These are phyloP conservation scores for Claviceps fusiformis DNA, from an alignment of 2,329 filamentous ascomycete genomes.

Conservation along the genomic window DNA sequence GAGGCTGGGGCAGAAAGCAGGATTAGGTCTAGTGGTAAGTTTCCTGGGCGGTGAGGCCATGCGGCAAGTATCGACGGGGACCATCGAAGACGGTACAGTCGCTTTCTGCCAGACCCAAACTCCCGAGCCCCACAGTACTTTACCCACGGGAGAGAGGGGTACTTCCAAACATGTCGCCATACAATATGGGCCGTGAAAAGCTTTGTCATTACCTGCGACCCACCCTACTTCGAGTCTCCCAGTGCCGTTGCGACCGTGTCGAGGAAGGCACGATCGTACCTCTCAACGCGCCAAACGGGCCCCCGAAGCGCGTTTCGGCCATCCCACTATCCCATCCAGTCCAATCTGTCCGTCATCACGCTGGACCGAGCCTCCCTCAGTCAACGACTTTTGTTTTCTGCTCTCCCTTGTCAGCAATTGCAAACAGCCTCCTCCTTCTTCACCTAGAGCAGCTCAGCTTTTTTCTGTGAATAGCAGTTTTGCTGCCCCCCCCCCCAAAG, in stretches of 20 bases:
- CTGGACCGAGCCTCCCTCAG: background rate
- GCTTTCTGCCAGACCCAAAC: background rate
- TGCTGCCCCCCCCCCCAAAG: background rate
- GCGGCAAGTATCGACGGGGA: too few relatives aligned
- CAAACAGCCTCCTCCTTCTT: background rate
- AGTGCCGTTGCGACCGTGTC: background rate
- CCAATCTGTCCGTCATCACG: background rate
- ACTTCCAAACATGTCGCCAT: background rate
- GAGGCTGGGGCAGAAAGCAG: constrained; percentile 9
- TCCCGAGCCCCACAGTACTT: background rate
- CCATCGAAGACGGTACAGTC: background rate
- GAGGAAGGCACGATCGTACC: constrained; percentile 7
- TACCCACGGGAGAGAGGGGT: background rate
- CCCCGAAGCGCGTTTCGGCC: constrained; percentile 16
- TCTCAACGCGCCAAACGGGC: constrained; percentile 17
- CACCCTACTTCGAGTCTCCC: background rate
- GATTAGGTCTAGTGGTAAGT: constrained; percentile 4
- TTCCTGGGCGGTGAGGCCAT: constrained; percentile 7
- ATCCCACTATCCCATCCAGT: background rate
- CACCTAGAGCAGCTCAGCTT: background rate
- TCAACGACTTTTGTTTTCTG: background rate
- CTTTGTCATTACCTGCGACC: background rate
- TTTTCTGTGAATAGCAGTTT: background rate
- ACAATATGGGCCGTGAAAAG: background rate
- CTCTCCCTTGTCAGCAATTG: background rate